Evolutionary conservation across 495 filamentous ascomycete species (phyloP).

Genomic region (Talaromyces nanjingensis): DNA sequence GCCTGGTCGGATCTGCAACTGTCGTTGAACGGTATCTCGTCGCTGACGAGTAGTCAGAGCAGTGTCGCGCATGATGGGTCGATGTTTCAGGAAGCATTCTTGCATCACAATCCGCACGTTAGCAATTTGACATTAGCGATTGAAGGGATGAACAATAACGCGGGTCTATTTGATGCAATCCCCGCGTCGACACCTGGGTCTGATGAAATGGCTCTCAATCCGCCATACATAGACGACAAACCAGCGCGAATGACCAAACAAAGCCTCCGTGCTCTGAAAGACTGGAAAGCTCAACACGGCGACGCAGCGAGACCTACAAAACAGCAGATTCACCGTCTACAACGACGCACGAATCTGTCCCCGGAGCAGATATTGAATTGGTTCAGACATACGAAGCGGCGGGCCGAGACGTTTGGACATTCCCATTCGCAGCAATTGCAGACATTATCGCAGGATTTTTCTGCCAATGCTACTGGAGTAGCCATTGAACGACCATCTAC

Average conservation of each 20-base stretch:
- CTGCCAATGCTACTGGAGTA: neutral
- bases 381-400: conserved; percentile 5
- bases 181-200: neutral
- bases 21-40: neutral
- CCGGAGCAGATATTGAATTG: conserved; percentile 5
- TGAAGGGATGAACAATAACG: neutral
- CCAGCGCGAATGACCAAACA: conserved; percentile 6
- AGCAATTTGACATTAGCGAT: neutral
- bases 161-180: neutral
- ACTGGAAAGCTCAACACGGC: conserved; percentile 6
- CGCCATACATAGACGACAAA: neutral
- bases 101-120: neutral
- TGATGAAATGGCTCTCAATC: neutral
- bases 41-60: neutral
- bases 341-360: neutral
- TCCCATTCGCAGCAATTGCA: neutral
- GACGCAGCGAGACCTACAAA: neutral
- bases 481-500: neutral
- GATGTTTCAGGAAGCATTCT: neutral
- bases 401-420: neutral
- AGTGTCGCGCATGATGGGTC: neutral
- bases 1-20: conserved; percentile 6
- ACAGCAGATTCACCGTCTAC: neutral
- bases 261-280: neutral
- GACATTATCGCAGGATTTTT: neutral